Evolutionary conservation across 768 basidiomycete species (phyloP), one percentile per base, ranked within the genome.

Genomic region (Russula vinacea): DNA sequence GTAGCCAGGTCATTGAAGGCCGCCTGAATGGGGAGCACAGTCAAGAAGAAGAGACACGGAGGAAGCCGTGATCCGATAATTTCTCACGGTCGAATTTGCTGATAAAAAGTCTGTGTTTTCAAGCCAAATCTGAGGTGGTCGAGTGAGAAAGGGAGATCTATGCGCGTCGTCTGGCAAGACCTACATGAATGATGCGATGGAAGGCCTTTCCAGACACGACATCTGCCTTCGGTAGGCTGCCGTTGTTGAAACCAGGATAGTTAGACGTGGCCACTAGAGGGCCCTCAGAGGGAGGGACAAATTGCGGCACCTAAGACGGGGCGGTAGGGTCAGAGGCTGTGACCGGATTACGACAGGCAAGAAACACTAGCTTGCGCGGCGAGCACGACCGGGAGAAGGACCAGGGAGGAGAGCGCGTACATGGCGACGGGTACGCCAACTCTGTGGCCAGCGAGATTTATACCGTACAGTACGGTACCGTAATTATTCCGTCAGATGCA

Each of bases 71-170:
- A 39, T 11, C 19, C 51, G 8, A n/a, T 8, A n/a, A 50, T 19
- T 39, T 49, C 58, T 50, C 45, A 58, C 64, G 6, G 53, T 65
- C 32, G 68, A 59, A 17, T 58, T 70, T 60, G 73, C 76, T 60
- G 68, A 69, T 10, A 66, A 71, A 63, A 75, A 88, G 68, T 86
- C 80, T 17, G 83, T 85, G 72, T 86, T 87, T 71, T 87, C 86
- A 42, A 88, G 75, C 82, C 83, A 86, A 61, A 87, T 83, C 68
- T 80, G 71, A 37, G 3, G 42, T 39, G 5, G 6, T 35, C 32
- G n/a, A 17, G 29, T 35, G 22, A 44, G 24, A n/a, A 59, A 5
- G 45, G 16, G n/a, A 24, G 42, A 40, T 26, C 50, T 17, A 51
- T 22, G 29, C 19, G 24, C 26, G 13, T 29, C 1, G 5, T 44